Evolutionary conservation across 306 rosid species (phyloP).

Genomic region (Trifolium pratense): DNA sequence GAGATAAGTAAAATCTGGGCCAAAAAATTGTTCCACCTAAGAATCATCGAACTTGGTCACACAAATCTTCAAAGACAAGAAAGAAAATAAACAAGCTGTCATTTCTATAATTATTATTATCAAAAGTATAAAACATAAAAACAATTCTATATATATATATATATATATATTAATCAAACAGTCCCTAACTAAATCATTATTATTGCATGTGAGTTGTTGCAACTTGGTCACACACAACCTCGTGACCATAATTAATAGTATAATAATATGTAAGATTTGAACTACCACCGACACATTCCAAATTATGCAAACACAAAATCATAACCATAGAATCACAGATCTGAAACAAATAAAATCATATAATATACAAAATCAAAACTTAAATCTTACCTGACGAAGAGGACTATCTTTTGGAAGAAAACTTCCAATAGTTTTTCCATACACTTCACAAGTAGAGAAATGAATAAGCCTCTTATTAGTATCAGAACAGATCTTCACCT

Average conservation of each 20-base stretch:
- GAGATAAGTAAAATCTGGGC: too few relatives aligned
- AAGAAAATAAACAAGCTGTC: background rate
- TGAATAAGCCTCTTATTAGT: slow-evolving; percentile 91
- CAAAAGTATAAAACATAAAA: background rate
- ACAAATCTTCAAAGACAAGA: slow-evolving; percentile 9
- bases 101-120: background rate
- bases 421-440: slow-evolving; percentile 96
- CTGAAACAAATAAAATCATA: slow-evolving; percentile 9
- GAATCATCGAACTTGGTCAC: too few relatives aligned
- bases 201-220: background rate
- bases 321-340: slow-evolving; percentile 35
- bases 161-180: background rate
- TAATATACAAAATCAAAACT: slow-evolving; percentile 21
- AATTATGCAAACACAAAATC: slow-evolving; percentile 25
- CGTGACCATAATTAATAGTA: background rate
- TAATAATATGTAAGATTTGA: background rate
- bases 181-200: background rate
- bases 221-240: slow-evolving; percentile 9
- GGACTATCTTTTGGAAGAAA: slow-evolving; percentile 96
- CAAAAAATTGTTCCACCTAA: too few relatives aligned
- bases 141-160: background rate
- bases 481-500: slow-evolving; percentile 96
- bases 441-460: slow-evolving; percentile 99
- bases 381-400: slow-evolving; percentile 79
- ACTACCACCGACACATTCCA: slow-evolving; percentile 40